Base-by-base conservation (phyloP, 2,329 filamentous ascomycete species). In the Paecilomyces variotii region DNA sequence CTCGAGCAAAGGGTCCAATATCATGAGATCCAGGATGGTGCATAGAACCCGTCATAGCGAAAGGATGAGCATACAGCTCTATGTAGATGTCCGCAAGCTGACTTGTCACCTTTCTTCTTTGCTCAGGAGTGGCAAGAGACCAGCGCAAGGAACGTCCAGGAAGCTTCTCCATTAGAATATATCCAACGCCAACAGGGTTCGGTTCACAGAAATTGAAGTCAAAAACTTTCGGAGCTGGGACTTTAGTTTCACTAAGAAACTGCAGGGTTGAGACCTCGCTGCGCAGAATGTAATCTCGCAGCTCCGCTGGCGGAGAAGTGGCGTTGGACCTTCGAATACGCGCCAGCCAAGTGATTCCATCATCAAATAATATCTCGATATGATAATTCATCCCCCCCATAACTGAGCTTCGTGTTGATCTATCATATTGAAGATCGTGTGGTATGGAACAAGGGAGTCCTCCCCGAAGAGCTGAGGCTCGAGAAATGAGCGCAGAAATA, bases 321-420 rank as follows among this genome's bases (percentile, higher is more conserved):
- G 71, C 70, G 57, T 78, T 77, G 58, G 64, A 69, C 59, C 73
- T 71, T 55, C 73, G 74, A 54, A 79, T 72, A 11, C 77, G 71
- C 19, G 75, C 74, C 1, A 80, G 67, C 78, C 77, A 80, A 53
- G 60, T 67, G 27, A 76, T 60, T 49, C 74, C 74, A 62, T 80
- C 77, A 4, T 77, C 70, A 59, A 80, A 80, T 5, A 54, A 58
- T 55, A 80, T 63, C 39, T 76, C 71, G 49, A 77, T 61, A 60
- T 80, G 75, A 62, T 75, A 80, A 61, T 80, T 79, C 72, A 75
- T 76, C 2, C 75, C 74, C 1, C 76, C 76, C 73, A 80, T 79
- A 0, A 78, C 69, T 4, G 73, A 72, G 39, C 63, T 71, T 53
- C 65, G 68, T 25, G 60, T 72, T 2, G 62, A 61, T 63, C 63